phyloP scores from a whole-genome alignment of 2,329 filamentous ascomycete species.

The Tolypocladium cylindrosporum region DNA sequence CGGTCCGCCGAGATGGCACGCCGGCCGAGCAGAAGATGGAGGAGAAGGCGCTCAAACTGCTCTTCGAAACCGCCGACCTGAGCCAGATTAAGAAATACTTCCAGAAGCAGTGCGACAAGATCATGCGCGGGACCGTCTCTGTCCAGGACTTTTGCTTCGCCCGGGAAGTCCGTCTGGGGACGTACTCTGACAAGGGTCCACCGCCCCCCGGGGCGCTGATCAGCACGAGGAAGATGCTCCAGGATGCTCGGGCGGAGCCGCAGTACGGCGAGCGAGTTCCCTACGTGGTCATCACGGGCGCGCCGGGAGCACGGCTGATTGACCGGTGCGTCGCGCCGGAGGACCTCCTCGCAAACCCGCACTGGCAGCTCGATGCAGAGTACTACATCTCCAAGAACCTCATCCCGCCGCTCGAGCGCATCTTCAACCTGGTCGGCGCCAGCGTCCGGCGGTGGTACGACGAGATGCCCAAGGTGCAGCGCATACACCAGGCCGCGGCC shows the following conservation, averaged over 20 bases:
- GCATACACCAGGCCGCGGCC: conserved; percentile 38
- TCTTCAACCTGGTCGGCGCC: conserved; percentile 92
- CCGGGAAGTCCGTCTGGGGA: conserved; percentile 80
- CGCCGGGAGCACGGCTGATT: conserved; percentile 73
- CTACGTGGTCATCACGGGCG: conserved; percentile 85
- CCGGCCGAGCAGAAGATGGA: conserved; percentile 95
- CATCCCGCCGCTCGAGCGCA: conserved; percentile 87
- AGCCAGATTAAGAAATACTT: conserved; percentile 86
- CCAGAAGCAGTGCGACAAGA: conserved; percentile 80
- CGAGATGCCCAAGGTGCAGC: conserved; percentile 88
- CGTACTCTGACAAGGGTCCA: conserved; percentile 65
- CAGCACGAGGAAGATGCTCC: conserved; percentile 74
- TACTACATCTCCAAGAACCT: conserved; percentile 97
- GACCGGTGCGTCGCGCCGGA: conserved; percentile 89
- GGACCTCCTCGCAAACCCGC: conserved; percentile 63
- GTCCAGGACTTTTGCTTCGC: conserved; percentile 96
- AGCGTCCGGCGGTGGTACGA: conserved; percentile 90
- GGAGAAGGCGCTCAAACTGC: conserved; percentile 76
- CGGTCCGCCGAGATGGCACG: conserved; percentile 87
- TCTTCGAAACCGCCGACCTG: conserved; percentile 85
- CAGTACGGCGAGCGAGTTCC: conserved; percentile 93
- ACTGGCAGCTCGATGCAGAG: conserved; percentile 78
- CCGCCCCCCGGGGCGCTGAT: conserved; percentile 84
- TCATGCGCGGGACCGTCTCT: conserved; percentile 79
- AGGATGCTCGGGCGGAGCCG: conserved; percentile 77